Evolutionary conservation across 2,329 filamentous ascomycete species (phyloP).

Genomic region (Fusarium veterinarium): DNA sequence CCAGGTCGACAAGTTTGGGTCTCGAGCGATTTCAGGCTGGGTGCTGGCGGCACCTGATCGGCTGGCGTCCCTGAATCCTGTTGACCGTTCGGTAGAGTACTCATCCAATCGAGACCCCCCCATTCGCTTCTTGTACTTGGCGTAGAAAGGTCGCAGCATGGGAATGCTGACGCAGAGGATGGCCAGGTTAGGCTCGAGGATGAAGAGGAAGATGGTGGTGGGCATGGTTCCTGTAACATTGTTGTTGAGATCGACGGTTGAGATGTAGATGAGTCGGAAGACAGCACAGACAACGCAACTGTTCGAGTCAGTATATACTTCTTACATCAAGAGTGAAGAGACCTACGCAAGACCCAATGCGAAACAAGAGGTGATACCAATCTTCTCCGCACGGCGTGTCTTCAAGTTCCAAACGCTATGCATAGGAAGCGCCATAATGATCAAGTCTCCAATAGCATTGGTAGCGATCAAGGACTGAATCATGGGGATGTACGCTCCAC

Average conservation of each 20-base stretch:
- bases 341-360: slow-evolving; percentile 51
- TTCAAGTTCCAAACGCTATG: slow-evolving; percentile 53
- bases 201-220: slow-evolving; percentile 54
- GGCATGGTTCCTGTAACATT: slow-evolving; percentile 56
- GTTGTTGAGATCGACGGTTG: slow-evolving; percentile 49
- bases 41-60: slow-evolving; percentile 26
- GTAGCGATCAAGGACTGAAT: slow-evolving; percentile 53
- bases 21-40: background rate
- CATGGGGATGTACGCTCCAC: slow-evolving; percentile 51
- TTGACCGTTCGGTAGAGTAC: slow-evolving; percentile 38
- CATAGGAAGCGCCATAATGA: slow-evolving; percentile 54
- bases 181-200: slow-evolving; percentile 54
- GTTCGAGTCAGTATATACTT: slow-evolving; percentile 1
- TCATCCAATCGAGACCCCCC: slow-evolving; percentile 47
- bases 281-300: slow-evolving; percentile 54
- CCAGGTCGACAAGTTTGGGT: slow-evolving; percentile 34
- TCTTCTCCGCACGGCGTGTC: slow-evolving; percentile 51
- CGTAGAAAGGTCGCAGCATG: slow-evolving; percentile 54
- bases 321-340: rapidly evolving
- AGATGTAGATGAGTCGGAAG: slow-evolving; percentile 54
- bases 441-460: slow-evolving; percentile 52
- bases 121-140: slow-evolving; percentile 48
- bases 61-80: slow-evolving; percentile 35
- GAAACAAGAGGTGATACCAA: slow-evolving; percentile 53
- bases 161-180: slow-evolving; percentile 57